These are phyloP conservation scores for Lachnellula hyalina DNA, from an alignment of 2,329 filamentous ascomycete species.

Conservation along the genomic window DNA sequence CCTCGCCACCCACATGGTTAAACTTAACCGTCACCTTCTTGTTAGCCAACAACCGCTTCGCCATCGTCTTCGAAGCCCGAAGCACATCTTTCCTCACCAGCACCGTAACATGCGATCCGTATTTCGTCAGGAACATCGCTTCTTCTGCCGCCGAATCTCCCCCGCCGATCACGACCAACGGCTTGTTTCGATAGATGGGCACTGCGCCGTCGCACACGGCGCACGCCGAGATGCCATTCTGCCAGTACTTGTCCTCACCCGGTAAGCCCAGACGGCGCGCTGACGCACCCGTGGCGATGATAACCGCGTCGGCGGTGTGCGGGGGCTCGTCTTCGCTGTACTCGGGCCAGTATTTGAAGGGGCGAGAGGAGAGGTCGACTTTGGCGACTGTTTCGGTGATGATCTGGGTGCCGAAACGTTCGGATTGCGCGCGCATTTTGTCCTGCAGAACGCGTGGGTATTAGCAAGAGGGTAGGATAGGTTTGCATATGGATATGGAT, in stretches of 20 bases:
- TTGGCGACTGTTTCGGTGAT: conserved; percentile 87
- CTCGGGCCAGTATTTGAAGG: conserved; percentile 92
- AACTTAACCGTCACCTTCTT: conserved; percentile 88
- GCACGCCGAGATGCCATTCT: conserved; percentile 92
- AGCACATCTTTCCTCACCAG: conserved; percentile 84
- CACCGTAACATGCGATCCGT: conserved; percentile 90
- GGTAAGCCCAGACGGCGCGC: conserved; percentile 75
- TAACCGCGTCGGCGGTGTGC: conserved; percentile 86
- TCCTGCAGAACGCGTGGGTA: conserved; percentile 40
- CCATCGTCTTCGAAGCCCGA: conserved; percentile 88
- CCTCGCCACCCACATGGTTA: conserved; percentile 75
- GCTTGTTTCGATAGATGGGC: conserved; percentile 96
- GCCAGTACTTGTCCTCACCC: conserved; percentile 96
- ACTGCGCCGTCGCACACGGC: conserved; percentile 96
- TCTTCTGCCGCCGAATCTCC: conserved; percentile 97
- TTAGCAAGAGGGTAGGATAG: background rate
- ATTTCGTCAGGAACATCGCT: conserved; percentile 96
- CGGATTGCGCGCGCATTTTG: conserved; percentile 86
- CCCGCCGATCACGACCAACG: conserved; percentile 89
- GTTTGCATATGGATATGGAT: background rate
- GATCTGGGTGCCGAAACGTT: conserved; percentile 88
- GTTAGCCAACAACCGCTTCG: conserved; percentile 72
- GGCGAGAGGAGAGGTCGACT: conserved; percentile 76
- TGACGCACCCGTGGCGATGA: conserved; percentile 93
- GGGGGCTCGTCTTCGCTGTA: conserved; percentile 73